Conservation (phyloP, 2,329 filamentous ascomycete genomes). For the Magnaporthiopsis incrustans region DNA sequence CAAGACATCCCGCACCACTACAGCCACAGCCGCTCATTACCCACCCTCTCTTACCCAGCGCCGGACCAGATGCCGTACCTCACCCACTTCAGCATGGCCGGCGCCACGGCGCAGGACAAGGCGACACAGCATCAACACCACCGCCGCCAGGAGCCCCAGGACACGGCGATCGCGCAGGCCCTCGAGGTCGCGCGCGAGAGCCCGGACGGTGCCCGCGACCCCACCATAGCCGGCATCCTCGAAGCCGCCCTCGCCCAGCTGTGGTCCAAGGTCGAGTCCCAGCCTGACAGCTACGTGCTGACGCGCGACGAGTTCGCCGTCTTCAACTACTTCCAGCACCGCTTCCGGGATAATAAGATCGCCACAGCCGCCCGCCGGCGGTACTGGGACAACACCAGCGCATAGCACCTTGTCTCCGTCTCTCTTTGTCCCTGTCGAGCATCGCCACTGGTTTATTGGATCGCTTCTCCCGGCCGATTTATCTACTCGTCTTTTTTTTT, state of each 20-base stretch:
- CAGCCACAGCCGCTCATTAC: conserved; percentile 1
- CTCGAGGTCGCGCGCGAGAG: conserved; percentile 70
- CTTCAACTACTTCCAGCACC: conserved; percentile 74
- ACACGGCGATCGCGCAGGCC: conserved; percentile 48
- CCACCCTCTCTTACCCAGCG: conserved; percentile 5
- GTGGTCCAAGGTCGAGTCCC: conserved; percentile 57
- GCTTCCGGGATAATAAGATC: conserved; percentile 48
- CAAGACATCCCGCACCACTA: conserved; percentile 6
- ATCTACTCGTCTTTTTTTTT: neutral
- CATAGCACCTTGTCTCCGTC: conserved; percentile 2
- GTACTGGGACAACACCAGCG: conserved; percentile 41
- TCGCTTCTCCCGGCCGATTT: neutral
- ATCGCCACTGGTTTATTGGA: neutral
- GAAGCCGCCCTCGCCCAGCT: conserved; percentile 55
- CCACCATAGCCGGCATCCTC: conserved; percentile 55
- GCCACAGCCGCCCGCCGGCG: conserved; percentile 39
- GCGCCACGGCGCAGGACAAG: conserved; percentile 3
- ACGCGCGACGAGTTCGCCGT: conserved; percentile 71
- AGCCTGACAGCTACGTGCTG: conserved; percentile 66
- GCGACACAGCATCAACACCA: neutral
- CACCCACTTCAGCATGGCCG: conserved; percentile 1
- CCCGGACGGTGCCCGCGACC: conserved; percentile 56
- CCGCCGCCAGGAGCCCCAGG: neutral
- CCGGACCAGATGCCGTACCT: conserved; percentile 2
- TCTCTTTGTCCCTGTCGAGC: neutral